Base-by-base conservation (phyloP, 2,329 filamentous ascomycete genomes). In the Curvularia hawaiiensis region DNA sequence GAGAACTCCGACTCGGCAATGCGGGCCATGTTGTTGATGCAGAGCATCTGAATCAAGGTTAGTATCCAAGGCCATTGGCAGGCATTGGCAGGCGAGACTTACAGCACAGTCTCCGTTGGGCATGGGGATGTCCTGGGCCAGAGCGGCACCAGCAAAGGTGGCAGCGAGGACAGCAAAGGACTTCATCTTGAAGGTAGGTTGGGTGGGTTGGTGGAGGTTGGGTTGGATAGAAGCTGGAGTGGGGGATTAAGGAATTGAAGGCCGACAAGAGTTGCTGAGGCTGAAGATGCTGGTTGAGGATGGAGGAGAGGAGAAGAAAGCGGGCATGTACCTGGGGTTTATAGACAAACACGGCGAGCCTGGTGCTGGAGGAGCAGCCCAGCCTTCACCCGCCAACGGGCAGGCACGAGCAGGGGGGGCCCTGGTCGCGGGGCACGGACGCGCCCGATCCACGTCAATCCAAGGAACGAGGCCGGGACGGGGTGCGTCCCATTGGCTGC, bases 21-120 rank as follows among this genome's bases (percentile, higher is more conserved):
- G 38, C 26, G 58, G 58, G 80, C 62, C 79, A 82, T 82, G 77
- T 80, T 81, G 72, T 61, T 75, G 65, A 81, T 68, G 61, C 80
- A 82, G 31, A 70, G 67, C 71, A 73, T 71, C 75, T 78, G 59
- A 4, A 47, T 35, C 12, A 8, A 14, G 4, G 46, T 66, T 62
- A 66, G 62, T 40, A 49, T 41, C 59, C 44, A 26, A 28, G 43
- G 62, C 8, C 14, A 20, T 28, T 7, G n/a, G 24, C n/a, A n/a
- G 41, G 18, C 46, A 31, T n/a, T 31, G 24, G 46, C n/a, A 20
- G 46, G 12, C 12, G 20, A 30, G 10, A 73, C 76, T 48, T 76
- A 78, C 76, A 64, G 73, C 74, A 59, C 75, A 78, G 12, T 58
- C 55, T n/a, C 55, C 55, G 22, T 3, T 58, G 33, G 55, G 55